A percentile compares a stretch with the other conserved stretches of the same genome.
Evolutionary conservation across 768 basidiomycete species (phyloP).

Genomic region (Tulasnella sp.): DNA sequence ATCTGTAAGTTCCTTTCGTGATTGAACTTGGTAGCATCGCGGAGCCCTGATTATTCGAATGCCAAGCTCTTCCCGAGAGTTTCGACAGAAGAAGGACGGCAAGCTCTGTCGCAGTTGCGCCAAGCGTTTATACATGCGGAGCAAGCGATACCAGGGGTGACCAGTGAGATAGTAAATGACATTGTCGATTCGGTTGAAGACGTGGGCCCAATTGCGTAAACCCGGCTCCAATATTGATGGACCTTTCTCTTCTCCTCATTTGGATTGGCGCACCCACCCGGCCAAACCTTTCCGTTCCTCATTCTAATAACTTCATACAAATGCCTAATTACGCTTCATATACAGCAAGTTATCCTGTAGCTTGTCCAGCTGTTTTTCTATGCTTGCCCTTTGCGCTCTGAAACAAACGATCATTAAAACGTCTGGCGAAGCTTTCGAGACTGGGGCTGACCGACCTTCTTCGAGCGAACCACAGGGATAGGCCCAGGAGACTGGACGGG

Average conservation of each 20-base stretch:
- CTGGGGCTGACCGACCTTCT: conserved; percentile 14
- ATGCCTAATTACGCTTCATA: background rate
- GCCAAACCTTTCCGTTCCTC: background rate
- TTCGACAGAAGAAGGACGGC: conserved; percentile 84
- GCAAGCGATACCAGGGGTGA: conserved; percentile 90
- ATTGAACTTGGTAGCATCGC: too few species aligned
- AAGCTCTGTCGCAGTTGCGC: conserved; percentile 79
- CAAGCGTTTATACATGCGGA: conserved; percentile 94
- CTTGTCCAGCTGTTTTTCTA: background rate
- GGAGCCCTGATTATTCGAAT: background rate
- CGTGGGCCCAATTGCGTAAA: conserved; percentile 42
- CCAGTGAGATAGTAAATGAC: conserved; percentile 87
- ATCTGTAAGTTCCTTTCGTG: conserved; percentile 58
- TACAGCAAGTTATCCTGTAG: background rate
- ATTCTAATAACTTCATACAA: background rate
- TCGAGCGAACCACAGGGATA: background rate
- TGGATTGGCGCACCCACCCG: background rate
- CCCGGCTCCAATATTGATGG: background rate
- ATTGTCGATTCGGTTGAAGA: conserved; percentile 91
- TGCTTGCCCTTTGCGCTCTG: background rate
- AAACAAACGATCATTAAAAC: background rate
- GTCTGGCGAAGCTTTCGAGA: background rate
- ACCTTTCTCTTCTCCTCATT: background rate
- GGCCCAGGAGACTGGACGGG: background rate
- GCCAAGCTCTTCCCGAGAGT: conserved; percentile 83